phyloP scores from a whole-genome alignment of 2,329 filamentous ascomycete genomes.

The Hypoxylon sp. region DNA sequence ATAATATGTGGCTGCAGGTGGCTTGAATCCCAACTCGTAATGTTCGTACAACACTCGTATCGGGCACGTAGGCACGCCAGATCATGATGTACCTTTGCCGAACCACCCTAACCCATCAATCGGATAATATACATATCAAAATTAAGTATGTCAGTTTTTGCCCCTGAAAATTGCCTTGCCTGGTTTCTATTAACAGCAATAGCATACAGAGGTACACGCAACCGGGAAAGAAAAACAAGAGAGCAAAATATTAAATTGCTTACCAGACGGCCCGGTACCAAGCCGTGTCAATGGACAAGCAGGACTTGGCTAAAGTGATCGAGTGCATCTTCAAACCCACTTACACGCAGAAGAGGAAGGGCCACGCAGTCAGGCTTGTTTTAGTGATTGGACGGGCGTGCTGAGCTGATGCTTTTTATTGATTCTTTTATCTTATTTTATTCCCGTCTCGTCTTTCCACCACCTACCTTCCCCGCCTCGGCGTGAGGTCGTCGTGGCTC shows the following conservation, averaged over 20 bases:
- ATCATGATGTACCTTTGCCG: background rate
- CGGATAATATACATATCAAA: constrained; percentile 20
- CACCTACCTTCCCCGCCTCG: constrained; percentile 18
- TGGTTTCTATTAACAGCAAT: constrained; percentile 11
- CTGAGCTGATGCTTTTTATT: constrained; percentile 2
- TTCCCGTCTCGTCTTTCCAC: background rate
- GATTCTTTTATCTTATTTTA: background rate
- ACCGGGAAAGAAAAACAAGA: constrained; percentile 3
- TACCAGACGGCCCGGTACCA: constrained; percentile 32
- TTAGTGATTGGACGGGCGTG: constrained; percentile 25
- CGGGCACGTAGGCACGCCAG: no score
- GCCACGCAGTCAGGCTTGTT: constrained; percentile 18
- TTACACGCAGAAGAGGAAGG: constrained; percentile 21
- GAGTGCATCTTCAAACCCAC: constrained; percentile 28
- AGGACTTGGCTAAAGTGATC: constrained; percentile 34
- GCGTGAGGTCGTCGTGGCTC: constrained; percentile 10
- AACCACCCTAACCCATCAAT: constrained; percentile 27
- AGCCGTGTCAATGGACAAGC: constrained; percentile 9
- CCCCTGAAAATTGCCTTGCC: no score
- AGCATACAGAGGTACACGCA: no score
- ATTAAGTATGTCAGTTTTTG: no score
- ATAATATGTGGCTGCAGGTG: no score
- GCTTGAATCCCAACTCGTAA: no score
- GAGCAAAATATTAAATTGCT: constrained; percentile 28
- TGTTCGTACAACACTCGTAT: constrained; percentile 31